phyloP scores from a whole-genome alignment of 441 rosid species.

The Pelargonium australe region DNA sequence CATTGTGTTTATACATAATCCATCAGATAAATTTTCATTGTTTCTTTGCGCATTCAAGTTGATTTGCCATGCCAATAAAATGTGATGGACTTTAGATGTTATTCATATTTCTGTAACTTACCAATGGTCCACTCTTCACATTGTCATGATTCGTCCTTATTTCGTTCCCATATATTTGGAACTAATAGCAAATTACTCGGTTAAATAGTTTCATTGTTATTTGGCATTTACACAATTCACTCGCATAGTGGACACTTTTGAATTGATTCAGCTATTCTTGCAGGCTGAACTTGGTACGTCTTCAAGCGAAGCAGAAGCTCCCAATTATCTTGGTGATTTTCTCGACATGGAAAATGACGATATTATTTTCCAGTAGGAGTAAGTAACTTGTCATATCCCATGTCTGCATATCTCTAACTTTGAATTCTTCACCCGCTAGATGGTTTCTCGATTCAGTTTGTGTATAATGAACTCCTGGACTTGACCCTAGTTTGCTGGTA shows the following conservation, averaged over 20 bases:
- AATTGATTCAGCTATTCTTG: constrained; percentile 17
- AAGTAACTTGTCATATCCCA: constrained; percentile 8
- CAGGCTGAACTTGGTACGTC: constrained; percentile 63
- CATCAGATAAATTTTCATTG: too few relatives aligned
- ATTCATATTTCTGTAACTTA: too few relatives aligned
- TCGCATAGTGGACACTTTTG: background rate
- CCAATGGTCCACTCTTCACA: too few relatives aligned
- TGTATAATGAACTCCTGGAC: background rate
- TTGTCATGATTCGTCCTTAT: too few relatives aligned
- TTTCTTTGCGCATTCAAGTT: too few relatives aligned
- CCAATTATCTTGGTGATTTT: constrained; percentile 25
- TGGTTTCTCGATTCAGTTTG: background rate
- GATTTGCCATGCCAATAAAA: too few relatives aligned
- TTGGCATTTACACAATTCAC: too few relatives aligned
- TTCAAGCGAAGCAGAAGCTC: constrained; percentile 30
- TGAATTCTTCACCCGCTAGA: background rate
- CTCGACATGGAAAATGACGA: constrained; percentile 48
- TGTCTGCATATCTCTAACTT: constrained; percentile 17
- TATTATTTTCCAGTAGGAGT: background rate
- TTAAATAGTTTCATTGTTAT: too few relatives aligned
- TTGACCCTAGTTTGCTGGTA: background rate
- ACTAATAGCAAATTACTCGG: too few relatives aligned
- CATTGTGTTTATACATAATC: too few relatives aligned
- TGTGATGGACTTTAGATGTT: too few relatives aligned
- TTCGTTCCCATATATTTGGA: too few relatives aligned